phyloP scores from a whole-genome alignment of 169 alveolate species.

The Pseudocohnilembus persalinus region DNA sequence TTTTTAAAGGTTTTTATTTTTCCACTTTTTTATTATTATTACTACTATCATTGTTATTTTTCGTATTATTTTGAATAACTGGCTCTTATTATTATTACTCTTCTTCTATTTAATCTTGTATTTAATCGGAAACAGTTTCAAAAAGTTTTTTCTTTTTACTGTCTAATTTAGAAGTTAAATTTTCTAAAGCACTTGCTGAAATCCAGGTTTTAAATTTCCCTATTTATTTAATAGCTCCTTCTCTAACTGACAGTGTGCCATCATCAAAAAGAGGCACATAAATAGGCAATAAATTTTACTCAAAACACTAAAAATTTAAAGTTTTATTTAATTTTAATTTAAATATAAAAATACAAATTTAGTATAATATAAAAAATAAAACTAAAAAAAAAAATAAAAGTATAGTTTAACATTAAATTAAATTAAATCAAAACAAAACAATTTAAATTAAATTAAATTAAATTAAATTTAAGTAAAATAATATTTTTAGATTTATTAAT shows the following conservation, averaged over 20 bases:
- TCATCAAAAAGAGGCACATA: constrained; percentile 31
- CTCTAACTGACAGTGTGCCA: constrained; percentile 40
- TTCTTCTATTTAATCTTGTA: constrained; percentile 32
- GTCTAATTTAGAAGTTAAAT: background rate
- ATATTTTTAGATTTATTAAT: too few relatives aligned
- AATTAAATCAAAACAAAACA: too few relatives aligned
- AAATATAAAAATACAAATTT: too few relatives aligned
- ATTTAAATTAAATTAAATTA: too few relatives aligned
- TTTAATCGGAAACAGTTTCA: constrained; percentile 1
- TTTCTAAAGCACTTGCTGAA: background rate
- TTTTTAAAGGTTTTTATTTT: background rate
- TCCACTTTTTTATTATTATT: background rate
- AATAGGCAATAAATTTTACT: constrained; percentile 18
- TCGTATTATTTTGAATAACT: background rate
- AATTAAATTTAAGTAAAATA: too few relatives aligned
- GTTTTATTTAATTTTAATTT: too few relatives aligned
- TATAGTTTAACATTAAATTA: too few relatives aligned
- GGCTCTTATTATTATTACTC: constrained; percentile 18
- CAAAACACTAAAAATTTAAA: background rate
- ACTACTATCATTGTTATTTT: background rate
- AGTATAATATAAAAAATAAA: too few relatives aligned
- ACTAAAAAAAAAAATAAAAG: too few relatives aligned
- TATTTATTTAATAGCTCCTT: constrained; percentile 29
- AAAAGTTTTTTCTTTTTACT: too few relatives aligned
- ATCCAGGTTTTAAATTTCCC: constrained; percentile 33